Evolutionary conservation across 257 asterid genomes (phyloP).

Genomic region (Petunia secreta): DNA sequence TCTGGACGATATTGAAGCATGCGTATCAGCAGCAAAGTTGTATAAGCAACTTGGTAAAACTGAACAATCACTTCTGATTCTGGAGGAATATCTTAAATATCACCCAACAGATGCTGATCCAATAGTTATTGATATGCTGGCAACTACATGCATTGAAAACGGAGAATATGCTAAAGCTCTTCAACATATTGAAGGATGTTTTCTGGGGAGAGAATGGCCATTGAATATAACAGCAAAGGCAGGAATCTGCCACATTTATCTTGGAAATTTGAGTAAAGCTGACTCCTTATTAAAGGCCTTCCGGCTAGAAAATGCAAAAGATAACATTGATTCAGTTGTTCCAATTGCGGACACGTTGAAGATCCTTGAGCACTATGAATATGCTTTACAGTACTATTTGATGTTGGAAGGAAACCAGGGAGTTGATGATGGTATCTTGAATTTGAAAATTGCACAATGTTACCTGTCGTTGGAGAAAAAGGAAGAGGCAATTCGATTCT

Average conservation of each 20-base stretch:
- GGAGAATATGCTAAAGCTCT: conserved; percentile 25
- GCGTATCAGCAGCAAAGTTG: conserved; percentile 20
- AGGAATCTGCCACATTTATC: conserved; percentile 28
- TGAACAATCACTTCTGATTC: conserved; percentile 2
- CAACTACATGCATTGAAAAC: conserved; percentile 22
- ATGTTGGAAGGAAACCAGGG: conserved; percentile 21
- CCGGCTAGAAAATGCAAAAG: conserved; percentile 16
- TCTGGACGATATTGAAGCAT: conserved; percentile 17
- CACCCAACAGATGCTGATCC: conserved; percentile 9
- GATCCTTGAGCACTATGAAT: conserved; percentile 25
- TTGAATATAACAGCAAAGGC: conserved; percentile 26
- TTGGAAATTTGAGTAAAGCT: conserved; percentile 23
- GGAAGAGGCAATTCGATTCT: conserved; percentile 23
- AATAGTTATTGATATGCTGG: conserved; percentile 14
- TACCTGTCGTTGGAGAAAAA: conserved; percentile 18
- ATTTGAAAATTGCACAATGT: conserved; percentile 29
- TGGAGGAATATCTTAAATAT: conserved; percentile 21
- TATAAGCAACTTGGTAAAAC: conserved; percentile 21
- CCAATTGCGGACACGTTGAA: conserved; percentile 21
- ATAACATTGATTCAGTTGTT: conserved; percentile 12
- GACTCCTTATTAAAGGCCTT: conserved; percentile 1
- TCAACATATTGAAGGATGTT: conserved; percentile 26
- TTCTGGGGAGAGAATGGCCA: background rate
- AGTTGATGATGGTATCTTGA: conserved; percentile 18
- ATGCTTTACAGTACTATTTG: conserved; percentile 17